Base-by-base conservation (phyloP, 768 basidiomycete species). In the Peribolospora kevripleyi region DNA sequence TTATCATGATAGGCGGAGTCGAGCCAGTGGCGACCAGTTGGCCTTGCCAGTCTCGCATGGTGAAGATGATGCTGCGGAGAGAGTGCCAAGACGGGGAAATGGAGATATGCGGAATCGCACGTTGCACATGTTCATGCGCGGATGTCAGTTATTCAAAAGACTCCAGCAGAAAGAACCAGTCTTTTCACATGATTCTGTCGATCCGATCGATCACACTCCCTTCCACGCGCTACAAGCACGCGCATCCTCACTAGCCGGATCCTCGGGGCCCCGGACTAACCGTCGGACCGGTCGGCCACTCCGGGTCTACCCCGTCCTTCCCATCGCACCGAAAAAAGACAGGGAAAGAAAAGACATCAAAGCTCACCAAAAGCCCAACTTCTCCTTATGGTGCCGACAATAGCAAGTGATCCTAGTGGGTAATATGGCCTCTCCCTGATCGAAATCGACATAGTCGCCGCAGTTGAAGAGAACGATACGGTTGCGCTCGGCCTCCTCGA, bases 401-500 rank as follows among this genome's bases (percentile, higher is more conserved):
- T 98, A 98, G 68, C 93, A 98, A 6, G 91, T 91, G 58, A 98
- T 85, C 49, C 93, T 78, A 43, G 93, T 78, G 6, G 91, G 91
- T n/a, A 98, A 72, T 14, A 84, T 75, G 37, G 80, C 80, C 14
- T 84, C 82, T 25, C 93, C 93, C 9, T 78, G 73, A 5, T 78
- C 80, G 65, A 97, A 87, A 64, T 88, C 85, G 50, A 95, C 75
- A 47, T 84, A 73, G 60, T 90, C 84, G 0, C 84, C 74, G 60
- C 88, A 91, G 64, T 97, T 97, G 70, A 97, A 98, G 57, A 97
- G 82, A 50, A 98, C 80, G 62, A 98, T 88, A 58, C 69, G 64
- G 62, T 69, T 64, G 13, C 65, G 60, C 57, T 69, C 69, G 58
- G 67, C 69, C 50, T 64, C 46, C 37, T 42, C 38, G 10, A 8